These are phyloP conservation scores for Alternaria burnsii DNA, from an alignment of 2,329 filamentous ascomycete species.

Conservation along the genomic window DNA sequence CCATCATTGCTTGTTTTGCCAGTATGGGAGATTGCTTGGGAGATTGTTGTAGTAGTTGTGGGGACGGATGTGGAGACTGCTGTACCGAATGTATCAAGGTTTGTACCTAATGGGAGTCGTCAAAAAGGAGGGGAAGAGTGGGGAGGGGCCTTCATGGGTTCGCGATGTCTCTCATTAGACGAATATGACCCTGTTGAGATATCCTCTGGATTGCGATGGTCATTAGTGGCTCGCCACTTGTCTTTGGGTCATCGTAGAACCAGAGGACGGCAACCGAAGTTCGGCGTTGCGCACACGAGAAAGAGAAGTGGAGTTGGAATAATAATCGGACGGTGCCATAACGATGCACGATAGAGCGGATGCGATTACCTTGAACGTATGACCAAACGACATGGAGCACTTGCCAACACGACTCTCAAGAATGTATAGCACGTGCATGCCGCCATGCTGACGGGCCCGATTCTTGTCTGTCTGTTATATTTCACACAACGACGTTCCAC, in stretches of 20 bases:
- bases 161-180: background rate
- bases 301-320: background rate
- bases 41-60: constrained; percentile 5
- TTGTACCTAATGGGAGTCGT: background rate
- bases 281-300: background rate
- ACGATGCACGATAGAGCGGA: background rate
- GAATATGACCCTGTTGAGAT: background rate
- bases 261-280: background rate
- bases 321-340: background rate
- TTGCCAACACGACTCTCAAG: background rate
- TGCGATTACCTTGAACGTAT: background rate
- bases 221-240: background rate
- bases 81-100: background rate
- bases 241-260: constrained; percentile 1
- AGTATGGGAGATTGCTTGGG: constrained; percentile 1
- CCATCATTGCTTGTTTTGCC: constrained; percentile 10
- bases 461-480: background rate
- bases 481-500: background rate
- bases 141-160: background rate
- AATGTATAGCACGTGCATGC: background rate
- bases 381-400: background rate
- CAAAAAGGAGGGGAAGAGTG: background rate
- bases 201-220: background rate
- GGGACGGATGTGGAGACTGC: constrained; percentile 2
- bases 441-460: background rate